Base-by-base conservation (phyloP, 2,329 filamentous ascomycete species). In the Nemania diffusa region DNA sequence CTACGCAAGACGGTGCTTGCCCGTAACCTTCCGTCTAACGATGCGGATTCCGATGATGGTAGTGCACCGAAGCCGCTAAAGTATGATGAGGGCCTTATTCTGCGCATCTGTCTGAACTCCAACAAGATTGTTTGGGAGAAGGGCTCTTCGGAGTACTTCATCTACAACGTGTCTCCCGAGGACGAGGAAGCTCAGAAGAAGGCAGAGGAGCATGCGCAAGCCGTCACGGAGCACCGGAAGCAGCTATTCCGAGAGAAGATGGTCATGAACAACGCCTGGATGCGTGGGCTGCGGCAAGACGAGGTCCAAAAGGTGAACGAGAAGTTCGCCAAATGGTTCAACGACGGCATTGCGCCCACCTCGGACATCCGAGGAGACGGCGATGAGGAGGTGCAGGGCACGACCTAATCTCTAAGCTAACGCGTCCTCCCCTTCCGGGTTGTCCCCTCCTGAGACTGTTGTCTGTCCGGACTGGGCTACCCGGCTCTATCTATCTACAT, bases 81-180 rank as follows among this genome's bases (percentile, higher is more conserved):
- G 5, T 90, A 88, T 72, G 82, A 88, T 65, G 92, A 94, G 73
- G 88, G 90, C 20, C 80, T 95, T 46, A 86, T 88, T 11, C 86
- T 93, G 48, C 89, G 90, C 68, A 91, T 95, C 75, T 93, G 90
- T 74, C 86, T 93, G 15, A 92, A 91, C 78, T 92, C 88, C 62
- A 93, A 91, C 76, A 92, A 92, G 80, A 91, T 95, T 75, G 84
- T 92, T n/a, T 94, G 91, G 82, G 89, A 90, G 63, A 87, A 90
- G 1, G 85, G 85, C 32, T 92, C 90, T 22, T 85, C 85, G 6
- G 92, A 94, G 74, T 92, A 86, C 80, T 92, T 88, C 69, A 80
- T 92, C 77, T 93, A 90, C 79, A 91, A 92, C 73, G 87, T 90
- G 75, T 85, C 87, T 70, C 84, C 92, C 73, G 88, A 89, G 79